Base-by-base conservation (phyloP, 2,329 filamentous ascomycete species). In the Lasiodiplodia citricola region DNA sequence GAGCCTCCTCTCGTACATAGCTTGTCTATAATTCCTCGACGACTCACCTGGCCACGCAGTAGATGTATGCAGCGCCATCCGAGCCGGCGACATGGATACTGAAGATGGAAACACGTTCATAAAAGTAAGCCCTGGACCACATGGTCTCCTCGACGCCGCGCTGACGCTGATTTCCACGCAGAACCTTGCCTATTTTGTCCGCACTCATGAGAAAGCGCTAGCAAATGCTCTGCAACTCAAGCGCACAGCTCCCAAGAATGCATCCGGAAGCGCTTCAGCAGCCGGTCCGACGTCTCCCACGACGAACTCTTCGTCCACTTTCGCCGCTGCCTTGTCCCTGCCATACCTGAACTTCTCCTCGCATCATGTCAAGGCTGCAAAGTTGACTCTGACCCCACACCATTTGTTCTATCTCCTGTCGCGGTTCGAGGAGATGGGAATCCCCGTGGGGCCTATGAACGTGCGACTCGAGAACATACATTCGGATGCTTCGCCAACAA, bases 401-500 rank as follows among this genome's bases (percentile, higher is more conserved):
- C 96, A 99, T 79, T 88, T 99, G 37, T 98, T 97, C 84, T 99
- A 97, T 79, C 88, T 99, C 38, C 88, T 99, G 67, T 97, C 94
- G 68, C 92, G 94, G 67, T 97, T 98, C 80, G 94, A 97, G 83
- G 95, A 97, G 72, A 86, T 98, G 70, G 90, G 90, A 70, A 96
- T 98, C 73, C 87, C 91, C 71, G 94, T 98, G 71, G 96, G 96
- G 4, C 94, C 95, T 38, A 97, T 97, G 94, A 97, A 96, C 77
- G 90, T 99, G 70, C 91, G 96, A 41, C 84, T 98, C 73, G 96
- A 99, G 81, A 97, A 97, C 78, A 89, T 99, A 56, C 93, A 97
- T 80, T 92, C 94, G 75, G 93, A 93, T 74, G 90, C 90, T 3
- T 91, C 92, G 6, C 92, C 94, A 25, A 90, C 92, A 74, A 96